These are phyloP conservation scores for Aureobasidium subglaciale DNA, from an alignment of 2,329 filamentous ascomycete species.

Conservation along the genomic window DNA sequence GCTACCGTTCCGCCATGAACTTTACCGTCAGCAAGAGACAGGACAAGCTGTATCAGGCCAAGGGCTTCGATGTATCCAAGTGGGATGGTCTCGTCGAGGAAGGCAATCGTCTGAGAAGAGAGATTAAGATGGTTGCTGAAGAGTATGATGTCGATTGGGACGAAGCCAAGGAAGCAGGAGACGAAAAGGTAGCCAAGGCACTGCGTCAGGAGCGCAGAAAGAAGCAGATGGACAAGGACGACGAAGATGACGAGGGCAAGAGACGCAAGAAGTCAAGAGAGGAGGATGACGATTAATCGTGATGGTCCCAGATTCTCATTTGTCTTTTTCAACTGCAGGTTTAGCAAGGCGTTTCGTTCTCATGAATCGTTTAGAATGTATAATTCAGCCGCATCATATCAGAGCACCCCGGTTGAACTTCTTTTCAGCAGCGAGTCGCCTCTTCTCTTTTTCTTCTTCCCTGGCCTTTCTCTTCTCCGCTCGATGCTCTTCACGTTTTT, in stretches of 20 bases:
- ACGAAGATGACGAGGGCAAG: conserved; percentile 31
- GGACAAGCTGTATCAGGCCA: conserved; percentile 64
- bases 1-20: conserved; percentile 79
- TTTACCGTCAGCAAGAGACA: conserved; percentile 76
- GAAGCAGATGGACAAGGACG: conserved; percentile 30
- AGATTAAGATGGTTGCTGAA: conserved; percentile 71
- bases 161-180: conserved; percentile 51
- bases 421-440: conserved; percentile 33
- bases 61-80: conserved; percentile 65
- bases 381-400: conserved; percentile 1
- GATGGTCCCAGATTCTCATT: not conserved
- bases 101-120: conserved; percentile 66
- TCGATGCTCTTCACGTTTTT: conserved; percentile 30
- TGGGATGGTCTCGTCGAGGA: conserved; percentile 79
- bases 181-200: conserved; percentile 50
- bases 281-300: conserved; percentile 6
- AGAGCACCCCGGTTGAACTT: conserved; percentile 37
- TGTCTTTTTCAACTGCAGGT: not conserved
- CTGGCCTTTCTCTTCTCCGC: conserved; percentile 28
- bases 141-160: conserved; percentile 93
- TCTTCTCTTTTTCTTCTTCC: conserved; percentile 26
- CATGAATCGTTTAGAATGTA: not conserved
- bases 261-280: conserved; percentile 5
- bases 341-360: not conserved
- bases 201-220: conserved; percentile 43